These are phyloP conservation scores for Lentinus polychrous DNA, from an alignment of 1,284 basidiomycete species.

Conservation along the genomic window DNA sequence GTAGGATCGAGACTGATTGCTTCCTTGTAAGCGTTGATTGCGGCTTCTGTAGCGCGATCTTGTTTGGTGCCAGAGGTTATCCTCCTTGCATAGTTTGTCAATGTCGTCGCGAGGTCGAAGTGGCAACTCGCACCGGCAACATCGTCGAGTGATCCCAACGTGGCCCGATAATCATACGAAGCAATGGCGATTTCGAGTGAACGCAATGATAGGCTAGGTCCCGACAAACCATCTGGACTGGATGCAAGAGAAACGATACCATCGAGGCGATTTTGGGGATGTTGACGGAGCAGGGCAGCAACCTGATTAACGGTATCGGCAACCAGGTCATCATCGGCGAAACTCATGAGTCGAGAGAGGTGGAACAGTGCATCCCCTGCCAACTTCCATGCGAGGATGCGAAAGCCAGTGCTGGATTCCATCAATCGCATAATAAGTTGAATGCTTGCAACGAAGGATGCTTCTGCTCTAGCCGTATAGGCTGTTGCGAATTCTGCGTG, in stretches of 20 bases:
- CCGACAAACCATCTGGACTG: slow-evolving; percentile 8
- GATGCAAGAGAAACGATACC: slow-evolving; percentile 32
- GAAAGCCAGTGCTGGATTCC: slow-evolving; percentile 51
- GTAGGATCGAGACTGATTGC: slow-evolving; percentile 74
- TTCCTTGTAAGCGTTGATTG: slow-evolving; percentile 60
- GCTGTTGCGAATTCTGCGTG: slow-evolving; percentile 59
- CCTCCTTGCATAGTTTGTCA: slow-evolving; percentile 47
- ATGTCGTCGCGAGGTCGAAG: slow-evolving; percentile 71
- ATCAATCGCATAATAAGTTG: slow-evolving; percentile 50
- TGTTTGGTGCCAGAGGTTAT: slow-evolving; percentile 23
- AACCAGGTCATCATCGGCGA: slow-evolving; percentile 35
- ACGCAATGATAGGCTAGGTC: slow-evolving; percentile 21
- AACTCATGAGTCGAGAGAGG: slow-evolving; percentile 44
- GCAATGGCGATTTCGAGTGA: slow-evolving; percentile 48
- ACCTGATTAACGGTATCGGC: slow-evolving; percentile 31
- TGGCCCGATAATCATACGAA: slow-evolving; percentile 68
- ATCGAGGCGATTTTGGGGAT: slow-evolving; percentile 34
- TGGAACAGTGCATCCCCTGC: slow-evolving; percentile 74
- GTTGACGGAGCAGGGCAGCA: slow-evolving; percentile 31
- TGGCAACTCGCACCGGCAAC: slow-evolving; percentile 54
- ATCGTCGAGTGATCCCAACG: slow-evolving; percentile 60
- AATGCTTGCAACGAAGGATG: slow-evolving; percentile 62
- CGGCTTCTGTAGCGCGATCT: slow-evolving; percentile 40
- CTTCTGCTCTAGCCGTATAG: slow-evolving; percentile 70
- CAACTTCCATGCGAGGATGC: slow-evolving; percentile 81